A percentile compares a stretch with the other conserved stretches of the same genome.
Evolutionary conservation across 148 eudicot genomes (phyloP).

Genomic region (Heliamphora exappendiculata): DNA sequence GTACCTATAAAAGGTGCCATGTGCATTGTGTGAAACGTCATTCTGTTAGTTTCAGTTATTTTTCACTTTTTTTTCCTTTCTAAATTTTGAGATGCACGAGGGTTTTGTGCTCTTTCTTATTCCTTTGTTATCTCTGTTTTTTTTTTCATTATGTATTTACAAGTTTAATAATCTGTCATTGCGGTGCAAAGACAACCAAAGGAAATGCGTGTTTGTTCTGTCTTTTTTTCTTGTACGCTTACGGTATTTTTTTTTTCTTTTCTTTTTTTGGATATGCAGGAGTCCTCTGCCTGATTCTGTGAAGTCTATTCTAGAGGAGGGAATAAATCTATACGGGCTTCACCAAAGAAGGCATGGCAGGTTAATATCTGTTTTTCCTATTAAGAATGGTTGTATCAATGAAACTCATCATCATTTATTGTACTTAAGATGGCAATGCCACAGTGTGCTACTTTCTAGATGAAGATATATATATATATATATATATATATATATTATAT

Average conservation of each 20-base stretch:
- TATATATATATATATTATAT: no score
- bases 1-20: no score
- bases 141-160: background rate
- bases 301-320: conserved; percentile 74
- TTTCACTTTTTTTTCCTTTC: no score
- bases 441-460: background rate
- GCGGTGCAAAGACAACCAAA: background rate
- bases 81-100: background rate
- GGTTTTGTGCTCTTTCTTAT: background rate
- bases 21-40: background rate
- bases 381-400: background rate
- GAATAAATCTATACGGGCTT: conserved; percentile 61
- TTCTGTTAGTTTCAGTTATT: background rate
- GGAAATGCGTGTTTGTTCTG: background rate
- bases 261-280: conserved; percentile 31
- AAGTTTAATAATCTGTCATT: background rate
- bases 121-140: background rate
- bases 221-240: background rate
- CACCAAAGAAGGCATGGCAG: conserved; percentile 68
- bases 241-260: no score
- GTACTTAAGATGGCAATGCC: background rate
- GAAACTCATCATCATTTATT: background rate
- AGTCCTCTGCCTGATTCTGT: conserved; percentile 57
- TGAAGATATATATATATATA: no score
- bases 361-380: conserved; percentile 26